Evolutionary conservation across 2,329 filamentous ascomycete genomes (phyloP).

Genomic region (Alternaria conjuncta): DNA sequence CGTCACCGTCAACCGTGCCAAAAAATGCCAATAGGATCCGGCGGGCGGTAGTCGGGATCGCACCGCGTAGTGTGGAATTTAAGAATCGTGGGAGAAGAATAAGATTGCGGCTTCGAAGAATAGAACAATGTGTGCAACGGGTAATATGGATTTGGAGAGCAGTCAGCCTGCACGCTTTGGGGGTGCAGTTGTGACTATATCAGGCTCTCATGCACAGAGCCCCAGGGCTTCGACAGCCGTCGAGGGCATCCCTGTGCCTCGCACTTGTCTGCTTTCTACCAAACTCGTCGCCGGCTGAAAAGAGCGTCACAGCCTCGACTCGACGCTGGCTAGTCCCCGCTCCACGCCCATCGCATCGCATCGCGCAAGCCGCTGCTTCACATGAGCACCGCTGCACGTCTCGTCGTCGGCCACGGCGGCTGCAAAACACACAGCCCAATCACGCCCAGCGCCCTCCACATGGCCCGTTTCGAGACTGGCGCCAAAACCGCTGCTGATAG

Average conservation of each 20-base stretch:
- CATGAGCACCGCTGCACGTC: constrained; percentile 24
- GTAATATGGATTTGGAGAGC: background rate
- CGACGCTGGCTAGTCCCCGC: constrained; percentile 1
- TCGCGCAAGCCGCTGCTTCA: constrained; percentile 29
- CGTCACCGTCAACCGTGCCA: constrained; percentile 23
- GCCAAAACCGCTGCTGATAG: constrained; percentile 25
- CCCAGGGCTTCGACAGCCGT: constrained; percentile 2
- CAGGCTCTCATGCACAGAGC: constrained; percentile 13
- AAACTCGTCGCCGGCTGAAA: constrained; percentile 1
- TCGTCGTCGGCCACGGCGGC: constrained; percentile 28
- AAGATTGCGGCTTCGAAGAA: constrained; percentile 1
- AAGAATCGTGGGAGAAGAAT: background rate
- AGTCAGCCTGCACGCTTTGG: constrained; percentile 9
- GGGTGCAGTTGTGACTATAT: constrained; percentile 17
- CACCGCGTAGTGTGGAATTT: background rate
- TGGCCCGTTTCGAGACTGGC: constrained; percentile 28
- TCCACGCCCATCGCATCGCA: constrained; percentile 30
- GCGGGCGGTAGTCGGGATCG: constrained; percentile 1
- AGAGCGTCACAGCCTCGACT: constrained; percentile 8
- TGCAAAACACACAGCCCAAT: constrained; percentile 43
- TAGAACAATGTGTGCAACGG: constrained; percentile 1
- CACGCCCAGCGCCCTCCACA: constrained; percentile 19
- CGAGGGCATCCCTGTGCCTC: constrained; percentile 4
- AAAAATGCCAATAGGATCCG: constrained; percentile 6
- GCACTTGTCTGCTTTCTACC: background rate